These are phyloP conservation scores for Ambispora gerdemannii DNA, from an alignment of 192 early-diverging fungal genomes.

Conservation along the genomic window DNA sequence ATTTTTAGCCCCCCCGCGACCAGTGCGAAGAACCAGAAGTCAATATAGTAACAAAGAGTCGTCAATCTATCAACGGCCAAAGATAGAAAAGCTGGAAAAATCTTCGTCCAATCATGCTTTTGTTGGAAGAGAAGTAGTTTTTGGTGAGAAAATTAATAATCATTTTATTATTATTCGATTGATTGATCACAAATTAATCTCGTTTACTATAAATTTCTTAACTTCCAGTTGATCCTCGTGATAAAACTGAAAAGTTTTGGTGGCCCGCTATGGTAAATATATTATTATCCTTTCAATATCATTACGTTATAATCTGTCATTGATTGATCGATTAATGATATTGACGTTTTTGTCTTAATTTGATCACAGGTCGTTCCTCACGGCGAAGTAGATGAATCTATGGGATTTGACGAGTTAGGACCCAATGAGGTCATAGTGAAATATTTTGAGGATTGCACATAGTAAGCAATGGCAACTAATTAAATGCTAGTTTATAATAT, in stretches of 20 bases:
- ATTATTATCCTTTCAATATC: neutral
- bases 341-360: no score
- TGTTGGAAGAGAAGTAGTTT: neutral
- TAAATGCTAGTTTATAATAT: no score
- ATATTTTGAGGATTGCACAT: constrained; percentile 52
- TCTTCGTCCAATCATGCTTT: neutral
- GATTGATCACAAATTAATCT: neutral
- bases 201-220: no score
- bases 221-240: neutral
- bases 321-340: no score
- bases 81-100: neutral
- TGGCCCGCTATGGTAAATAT: constrained; percentile 9
- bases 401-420: constrained; percentile 41
- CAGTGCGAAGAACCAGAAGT: neutral
- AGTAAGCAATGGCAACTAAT: no score
- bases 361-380: constrained; percentile 40
- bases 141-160: neutral
- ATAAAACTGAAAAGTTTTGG: neutral
- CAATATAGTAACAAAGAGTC: neutral
- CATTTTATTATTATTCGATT: neutral
- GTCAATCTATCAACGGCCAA: neutral
- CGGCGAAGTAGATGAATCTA: constrained; percentile 47
- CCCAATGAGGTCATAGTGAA: constrained; percentile 45
- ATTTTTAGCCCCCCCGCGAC: neutral
- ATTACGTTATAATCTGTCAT: neutral